These are phyloP conservation scores for Hemileia vastatrix DNA, from an alignment of 1,284 basidiomycete genomes.

Conservation along the genomic window DNA sequence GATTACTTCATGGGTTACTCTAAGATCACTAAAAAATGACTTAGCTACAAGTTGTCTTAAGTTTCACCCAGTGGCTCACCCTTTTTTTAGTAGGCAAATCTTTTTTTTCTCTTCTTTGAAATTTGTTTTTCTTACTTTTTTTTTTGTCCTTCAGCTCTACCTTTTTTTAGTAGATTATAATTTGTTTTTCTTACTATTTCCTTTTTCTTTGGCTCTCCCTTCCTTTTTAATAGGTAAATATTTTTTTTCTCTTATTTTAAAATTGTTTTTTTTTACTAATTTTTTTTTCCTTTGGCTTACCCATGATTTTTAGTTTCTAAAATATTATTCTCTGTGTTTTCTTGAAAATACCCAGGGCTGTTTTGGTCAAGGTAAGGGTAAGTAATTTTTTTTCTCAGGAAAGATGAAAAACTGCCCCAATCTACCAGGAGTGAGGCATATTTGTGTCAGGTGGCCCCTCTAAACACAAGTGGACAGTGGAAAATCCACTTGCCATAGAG, in stretches of 20 bases:
- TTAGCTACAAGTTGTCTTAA: not conserved
- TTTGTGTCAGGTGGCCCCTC: too few relatives aligned
- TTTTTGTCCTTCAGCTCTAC: not conserved
- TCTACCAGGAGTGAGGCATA: too few relatives aligned
- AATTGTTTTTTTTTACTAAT: not conserved
- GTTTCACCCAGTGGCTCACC: not conserved
- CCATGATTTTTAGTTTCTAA: not conserved
- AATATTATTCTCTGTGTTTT: not conserved
- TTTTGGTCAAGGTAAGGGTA: too few relatives aligned
- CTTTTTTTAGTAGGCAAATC: not conserved
- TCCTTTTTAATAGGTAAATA: not conserved
- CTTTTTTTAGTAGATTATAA: not conserved
- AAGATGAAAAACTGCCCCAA: too few relatives aligned
- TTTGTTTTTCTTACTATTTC: not conserved
- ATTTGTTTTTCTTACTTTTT: not conserved
- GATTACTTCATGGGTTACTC: too few relatives aligned
- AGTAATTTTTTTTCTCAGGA: too few relatives aligned
- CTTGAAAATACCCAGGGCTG: too few relatives aligned
- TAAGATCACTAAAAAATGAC: too few relatives aligned
- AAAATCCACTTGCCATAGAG: too few relatives aligned
- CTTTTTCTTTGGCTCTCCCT: not conserved
- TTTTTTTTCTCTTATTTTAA: not conserved
- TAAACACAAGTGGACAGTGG: too few relatives aligned
- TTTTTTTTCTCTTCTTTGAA: not conserved
- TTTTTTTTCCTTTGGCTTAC: slow-evolving; percentile 2